Evolutionary conservation across 2,329 filamentous ascomycete species (phyloP).

Genomic region (Chrysoporthe austroafricana): DNA sequence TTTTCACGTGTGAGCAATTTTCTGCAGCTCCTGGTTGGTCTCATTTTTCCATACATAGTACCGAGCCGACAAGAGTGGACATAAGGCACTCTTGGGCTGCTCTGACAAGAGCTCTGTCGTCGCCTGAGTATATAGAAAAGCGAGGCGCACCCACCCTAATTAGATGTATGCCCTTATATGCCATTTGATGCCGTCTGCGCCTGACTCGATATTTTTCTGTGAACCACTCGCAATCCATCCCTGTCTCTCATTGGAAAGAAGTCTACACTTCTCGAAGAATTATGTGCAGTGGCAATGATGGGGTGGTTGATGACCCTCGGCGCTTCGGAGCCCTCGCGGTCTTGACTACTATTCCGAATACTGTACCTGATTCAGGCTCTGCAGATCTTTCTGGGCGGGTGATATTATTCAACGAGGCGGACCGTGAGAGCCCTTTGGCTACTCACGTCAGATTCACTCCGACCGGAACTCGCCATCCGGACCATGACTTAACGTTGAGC

Average conservation of each 20-base stretch:
- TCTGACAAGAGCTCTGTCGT: background rate
- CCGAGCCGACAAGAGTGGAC: background rate
- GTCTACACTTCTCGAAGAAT: background rate
- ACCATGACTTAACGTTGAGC: background rate
- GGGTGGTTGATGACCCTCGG: background rate
- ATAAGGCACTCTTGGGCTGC: background rate
- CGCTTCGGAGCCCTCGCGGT: slow-evolving; percentile 7
- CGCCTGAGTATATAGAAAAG: background rate
- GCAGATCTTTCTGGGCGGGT: background rate
- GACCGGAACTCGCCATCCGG: background rate
- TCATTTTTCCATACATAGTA: background rate
- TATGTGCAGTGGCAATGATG: slow-evolving; percentile 4
- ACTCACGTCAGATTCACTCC: slow-evolving; percentile 7
- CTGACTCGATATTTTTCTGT: too few species aligned
- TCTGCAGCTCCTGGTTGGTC: background rate
- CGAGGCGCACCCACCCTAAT: background rate
- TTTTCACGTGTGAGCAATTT: background rate
- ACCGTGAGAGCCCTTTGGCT: slow-evolving; percentile 1
- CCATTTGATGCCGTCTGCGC: background rate
- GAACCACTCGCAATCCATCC: background rate
- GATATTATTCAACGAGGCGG: background rate
- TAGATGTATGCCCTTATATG: background rate
- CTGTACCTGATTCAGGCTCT: background rate
- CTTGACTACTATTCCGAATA: background rate
- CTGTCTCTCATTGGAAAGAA: background rate